phyloP scores from a whole-genome alignment of 306 rosid species.

The Castanea sativa region DNA sequence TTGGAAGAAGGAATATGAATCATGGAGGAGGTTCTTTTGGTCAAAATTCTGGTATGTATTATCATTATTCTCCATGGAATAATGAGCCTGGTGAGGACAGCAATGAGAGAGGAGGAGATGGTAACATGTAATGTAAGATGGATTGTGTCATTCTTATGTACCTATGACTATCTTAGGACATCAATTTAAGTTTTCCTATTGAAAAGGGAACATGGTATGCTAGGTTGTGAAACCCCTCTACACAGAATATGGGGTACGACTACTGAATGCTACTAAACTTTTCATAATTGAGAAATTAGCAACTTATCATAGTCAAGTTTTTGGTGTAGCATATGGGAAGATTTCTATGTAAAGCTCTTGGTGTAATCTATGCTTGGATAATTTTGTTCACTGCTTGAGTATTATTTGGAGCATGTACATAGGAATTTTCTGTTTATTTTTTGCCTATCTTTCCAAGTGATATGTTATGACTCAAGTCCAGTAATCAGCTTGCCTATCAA shows the following conservation, averaged over 20 bases:
- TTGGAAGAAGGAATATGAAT: constrained; percentile 18
- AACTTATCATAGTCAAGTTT: background rate
- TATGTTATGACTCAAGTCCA: background rate
- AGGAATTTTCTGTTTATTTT: background rate
- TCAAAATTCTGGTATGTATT: constrained; percentile 41
- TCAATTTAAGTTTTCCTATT: background rate
- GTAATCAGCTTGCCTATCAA: too few species aligned
- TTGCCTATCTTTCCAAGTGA: background rate
- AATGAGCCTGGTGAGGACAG: constrained; percentile 32
- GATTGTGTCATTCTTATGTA: background rate
- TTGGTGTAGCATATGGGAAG: background rate
- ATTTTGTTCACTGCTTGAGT: background rate
- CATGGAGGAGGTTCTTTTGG: constrained; percentile 35
- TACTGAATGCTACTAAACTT: background rate
- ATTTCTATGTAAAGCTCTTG: background rate
- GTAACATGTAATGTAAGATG: constrained; percentile 12
- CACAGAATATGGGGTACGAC: background rate
- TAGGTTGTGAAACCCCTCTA: background rate
- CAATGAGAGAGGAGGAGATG: constrained; percentile 39
- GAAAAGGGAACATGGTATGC: background rate
- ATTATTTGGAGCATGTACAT: background rate
- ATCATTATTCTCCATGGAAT: constrained; percentile 37
- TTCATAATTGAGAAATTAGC: background rate
- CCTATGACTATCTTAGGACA: background rate
- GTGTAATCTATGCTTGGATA: background rate